These are phyloP conservation scores for Ceratocystis harringtonii DNA, from an alignment of 2,329 filamentous ascomycete species.

Conservation along the genomic window DNA sequence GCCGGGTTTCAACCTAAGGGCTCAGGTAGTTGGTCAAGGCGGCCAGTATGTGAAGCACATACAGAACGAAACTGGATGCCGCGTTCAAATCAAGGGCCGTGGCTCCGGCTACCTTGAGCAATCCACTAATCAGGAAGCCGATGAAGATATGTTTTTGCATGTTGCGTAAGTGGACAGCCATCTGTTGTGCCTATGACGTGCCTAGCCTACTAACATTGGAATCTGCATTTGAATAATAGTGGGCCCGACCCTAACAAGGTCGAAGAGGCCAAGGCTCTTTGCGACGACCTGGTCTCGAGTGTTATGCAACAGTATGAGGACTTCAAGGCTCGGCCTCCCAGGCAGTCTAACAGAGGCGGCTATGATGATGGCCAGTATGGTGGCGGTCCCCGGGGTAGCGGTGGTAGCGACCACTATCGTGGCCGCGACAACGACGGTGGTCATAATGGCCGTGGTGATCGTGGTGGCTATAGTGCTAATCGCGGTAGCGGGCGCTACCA, in stretches of 20 bases:
- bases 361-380: conserved; percentile 28
- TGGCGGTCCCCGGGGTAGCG: conserved; percentile 25
- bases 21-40: conserved; percentile 87
- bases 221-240: conserved; percentile 30
- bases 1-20: conserved; percentile 86
- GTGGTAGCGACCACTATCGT: conserved; percentile 23
- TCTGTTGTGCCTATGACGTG: background rate
- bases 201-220: conserved; percentile 23
- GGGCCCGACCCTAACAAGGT: conserved; percentile 81
- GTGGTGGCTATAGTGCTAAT: conserved; percentile 21
- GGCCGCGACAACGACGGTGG: conserved; percentile 19
- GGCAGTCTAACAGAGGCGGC: conserved; percentile 38
- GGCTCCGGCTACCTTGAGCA: conserved; percentile 89
- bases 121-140: conserved; percentile 75
- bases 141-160: conserved; percentile 93
- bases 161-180: conserved; percentile 54
- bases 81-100: conserved; percentile 94
- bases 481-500: conserved; percentile 17
- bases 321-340: conserved; percentile 70
- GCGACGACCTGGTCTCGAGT: conserved; percentile 71
- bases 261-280: conserved; percentile 71
- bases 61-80: conserved; percentile 84
- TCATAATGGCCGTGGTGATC: conserved; percentile 12
- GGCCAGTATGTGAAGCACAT: conserved; percentile 97
- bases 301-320: conserved; percentile 82